Evolutionary conservation across 345 rosid genomes (phyloP), one percentile per base, ranked within the genome.

Genomic region (Brassica cretica): DNA sequence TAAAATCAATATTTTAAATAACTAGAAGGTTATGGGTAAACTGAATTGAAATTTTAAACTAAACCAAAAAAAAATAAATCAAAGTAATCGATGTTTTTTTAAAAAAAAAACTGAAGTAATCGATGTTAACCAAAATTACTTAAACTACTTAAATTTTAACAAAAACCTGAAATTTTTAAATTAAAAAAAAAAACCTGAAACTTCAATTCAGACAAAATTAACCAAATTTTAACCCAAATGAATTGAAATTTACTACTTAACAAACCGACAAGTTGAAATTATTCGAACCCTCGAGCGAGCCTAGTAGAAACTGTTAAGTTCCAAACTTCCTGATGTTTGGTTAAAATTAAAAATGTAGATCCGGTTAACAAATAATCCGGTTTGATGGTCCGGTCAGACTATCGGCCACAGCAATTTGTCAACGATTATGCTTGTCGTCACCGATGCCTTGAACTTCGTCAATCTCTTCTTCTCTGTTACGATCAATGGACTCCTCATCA

Each of bases 401-500:
- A 4, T 8, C 41, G 58, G 72, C 69, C 67, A 80, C 66, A 60
- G 65, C 67, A 32, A 39, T 39, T 63, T 30, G 75, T 68, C 39
- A 73, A 70, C 74, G 25, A 51, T 69, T 71, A 74, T 18, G 79
- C 71, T 27, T 69, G 58, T 70, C 66, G 56, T 41, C 79, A 39
- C 72, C 68, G 49, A 55, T 18, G 53, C 76, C 11, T 27, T 8
- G n/a, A 49, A 37, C 60, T 63, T 56, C 41, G 24, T 35, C 63
- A 69, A 63, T 24, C 79, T 65, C 29, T 59, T 60, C 73, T 66
- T 64, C 72, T 68, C 2, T 0, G 58, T 5, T 15, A 16, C 7
- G 21, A 44, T 29, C 71, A 71, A 81, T 81, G 81, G 78, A 76
- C 7, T 67, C 77, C 0, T 16, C 51, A 14, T 68, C 82, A 33